Conservation (phyloP, 129 eudicot species). For the Artemisia tridentata region DNA sequence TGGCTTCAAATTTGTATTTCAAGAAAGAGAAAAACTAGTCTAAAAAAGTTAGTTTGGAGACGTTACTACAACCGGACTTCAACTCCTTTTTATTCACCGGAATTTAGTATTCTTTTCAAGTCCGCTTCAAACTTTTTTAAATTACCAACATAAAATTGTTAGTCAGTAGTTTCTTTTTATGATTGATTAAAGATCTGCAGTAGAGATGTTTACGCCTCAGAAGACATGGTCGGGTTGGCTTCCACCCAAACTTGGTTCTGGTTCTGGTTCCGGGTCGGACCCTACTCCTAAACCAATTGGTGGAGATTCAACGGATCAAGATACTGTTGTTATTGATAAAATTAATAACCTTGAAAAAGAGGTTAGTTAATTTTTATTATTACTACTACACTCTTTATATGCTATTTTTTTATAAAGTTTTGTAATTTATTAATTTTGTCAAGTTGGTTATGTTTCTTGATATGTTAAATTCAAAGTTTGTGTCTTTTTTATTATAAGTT, state of each 20-base stretch:
- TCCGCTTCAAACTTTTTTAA: slow-evolving; percentile 42
- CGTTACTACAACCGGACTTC: slow-evolving; percentile 57
- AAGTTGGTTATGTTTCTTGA: neutral
- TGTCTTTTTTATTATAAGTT: too few species aligned
- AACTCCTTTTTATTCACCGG: slow-evolving; percentile 59
- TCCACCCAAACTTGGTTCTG: slow-evolving; percentile 27
- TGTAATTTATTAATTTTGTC: slow-evolving; percentile 8
- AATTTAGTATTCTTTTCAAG: slow-evolving; percentile 55
- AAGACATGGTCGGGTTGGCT: slow-evolving; percentile 53
- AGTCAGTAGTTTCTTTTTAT: slow-evolving; percentile 21
- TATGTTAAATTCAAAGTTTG: too few species aligned
- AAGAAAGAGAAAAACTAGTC: slow-evolving; percentile 41
- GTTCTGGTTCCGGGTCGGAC: slow-evolving; percentile 28
- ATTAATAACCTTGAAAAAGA: slow-evolving; percentile 67
- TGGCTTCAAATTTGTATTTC: slow-evolving; percentile 28
- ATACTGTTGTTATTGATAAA: slow-evolving; percentile 33
- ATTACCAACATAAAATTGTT: neutral
- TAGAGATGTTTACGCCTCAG: slow-evolving; percentile 72
- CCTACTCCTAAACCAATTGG: slow-evolving; percentile 41
- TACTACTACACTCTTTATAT: neutral
- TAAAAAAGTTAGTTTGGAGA: slow-evolving; percentile 47
- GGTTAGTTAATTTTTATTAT: slow-evolving; percentile 40
- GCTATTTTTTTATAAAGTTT: slow-evolving; percentile 6
- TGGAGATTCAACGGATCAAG: slow-evolving; percentile 43
- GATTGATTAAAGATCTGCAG: slow-evolving; percentile 46